Base-by-base conservation (phyloP, 495 filamentous ascomycete species). In the Pseudotulostoma volvatum region DNA sequence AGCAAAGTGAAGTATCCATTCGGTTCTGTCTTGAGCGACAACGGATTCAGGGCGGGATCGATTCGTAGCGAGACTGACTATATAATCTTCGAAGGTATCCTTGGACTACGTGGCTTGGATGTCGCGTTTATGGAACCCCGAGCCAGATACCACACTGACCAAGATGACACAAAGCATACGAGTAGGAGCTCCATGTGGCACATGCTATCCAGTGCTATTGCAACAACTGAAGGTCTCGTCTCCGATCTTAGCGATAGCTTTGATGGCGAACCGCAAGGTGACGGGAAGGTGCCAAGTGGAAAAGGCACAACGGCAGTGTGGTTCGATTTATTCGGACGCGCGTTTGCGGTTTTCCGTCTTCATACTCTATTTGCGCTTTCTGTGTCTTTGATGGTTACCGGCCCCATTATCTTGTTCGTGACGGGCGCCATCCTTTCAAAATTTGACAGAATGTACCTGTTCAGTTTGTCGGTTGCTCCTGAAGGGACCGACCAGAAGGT, bases 41-140 rank as follows among this genome's bases (percentile, higher is more conserved):
- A 96, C 61, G 86, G 81, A 7, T 97, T 94, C 48, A 71, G 79
- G 35, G 61, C 70, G 18, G 78, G 83, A 2, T 50, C 86, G 37
- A 74, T 97, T 44, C 63, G 73, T 31, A 92, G 84, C 50, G 71
- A 82, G 51, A 97, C 90, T 4, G 90, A 97, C 51, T 96, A 92
- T 57, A 67, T 79, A 19, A 73, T 97, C 23, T 85, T 95, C 42
- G 68, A 81, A 36, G 78, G 74, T n/a, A 63, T 79, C 37, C 62
- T 83, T 39, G 87, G 87, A 7, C 68, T 92, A 48, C 79, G 87
- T 32, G 90, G 90, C 2, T 66, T 97, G 28, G 90, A 97, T 60
- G 64, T 97, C 18, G 88, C 88, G 9, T 97, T 96, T 55, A 83
- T 73, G 51, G 73, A 79, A 54, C 88, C 88, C 1, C 70, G 90